Percentiles rank a stretch among this genome's conserved stretches.
Conservation (phyloP, 2,329 filamentous ascomycete species). For the Cercospora citrullina region DNA sequence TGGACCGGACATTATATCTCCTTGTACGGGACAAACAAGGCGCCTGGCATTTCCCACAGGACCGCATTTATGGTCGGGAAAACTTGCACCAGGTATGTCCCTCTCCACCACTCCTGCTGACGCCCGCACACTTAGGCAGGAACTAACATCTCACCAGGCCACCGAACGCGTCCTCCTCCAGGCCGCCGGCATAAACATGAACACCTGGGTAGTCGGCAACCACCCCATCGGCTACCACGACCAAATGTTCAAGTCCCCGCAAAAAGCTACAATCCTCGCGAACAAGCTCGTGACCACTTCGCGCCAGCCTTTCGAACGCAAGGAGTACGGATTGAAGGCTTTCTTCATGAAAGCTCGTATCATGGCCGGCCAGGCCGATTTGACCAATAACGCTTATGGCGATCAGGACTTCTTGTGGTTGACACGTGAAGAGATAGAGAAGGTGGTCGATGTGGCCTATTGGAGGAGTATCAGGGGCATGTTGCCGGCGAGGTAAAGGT, state of each 20-base stretch:
- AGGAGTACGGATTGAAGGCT: constrained; percentile 70
- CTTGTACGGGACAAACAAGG: constrained; percentile 73
- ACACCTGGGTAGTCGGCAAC: constrained; percentile 94
- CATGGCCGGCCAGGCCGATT: constrained; percentile 90
- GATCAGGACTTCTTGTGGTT: constrained; percentile 89
- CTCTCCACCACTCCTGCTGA: neutral
- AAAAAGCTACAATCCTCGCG: constrained; percentile 31
- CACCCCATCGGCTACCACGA: constrained; percentile 81
- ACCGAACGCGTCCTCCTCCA: constrained; percentile 76
- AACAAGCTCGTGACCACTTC: constrained; percentile 33
- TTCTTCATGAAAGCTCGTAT: constrained; percentile 98
- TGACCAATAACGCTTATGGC: constrained; percentile 69
- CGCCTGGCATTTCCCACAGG: constrained; percentile 79
- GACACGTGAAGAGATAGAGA: constrained; percentile 79
- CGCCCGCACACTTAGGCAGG: neutral
- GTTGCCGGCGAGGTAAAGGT: constrained; percentile 68
- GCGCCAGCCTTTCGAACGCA: constrained; percentile 35
- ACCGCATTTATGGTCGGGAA: constrained; percentile 67
- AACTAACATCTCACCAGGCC: constrained; percentile 56
- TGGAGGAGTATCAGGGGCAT: constrained; percentile 77
- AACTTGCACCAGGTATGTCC: constrained; percentile 74
- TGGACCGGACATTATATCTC: constrained; percentile 84
- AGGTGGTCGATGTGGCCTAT: constrained; percentile 65
- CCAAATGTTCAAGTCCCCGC: constrained; percentile 51
- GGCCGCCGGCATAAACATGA: constrained; percentile 90